phyloP scores from a whole-genome alignment of 805 yeast species.

The Starmerella scarabaei region DNA sequence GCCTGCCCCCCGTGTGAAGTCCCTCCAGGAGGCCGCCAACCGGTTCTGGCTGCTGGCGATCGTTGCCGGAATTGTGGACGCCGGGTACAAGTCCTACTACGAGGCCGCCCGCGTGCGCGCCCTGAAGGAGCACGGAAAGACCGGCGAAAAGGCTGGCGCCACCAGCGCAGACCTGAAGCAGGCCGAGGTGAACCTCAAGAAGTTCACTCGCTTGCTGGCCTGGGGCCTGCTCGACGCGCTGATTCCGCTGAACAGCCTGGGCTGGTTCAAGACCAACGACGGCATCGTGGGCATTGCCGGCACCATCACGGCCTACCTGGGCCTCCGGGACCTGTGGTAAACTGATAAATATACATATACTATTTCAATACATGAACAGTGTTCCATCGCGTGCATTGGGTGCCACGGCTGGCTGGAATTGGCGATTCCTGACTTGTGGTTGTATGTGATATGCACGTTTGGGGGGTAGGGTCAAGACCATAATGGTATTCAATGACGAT shows the following conservation, averaged over 20 bases:
- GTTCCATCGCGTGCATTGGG: no score
- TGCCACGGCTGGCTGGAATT: no score
- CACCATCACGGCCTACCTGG: conserved; percentile 63
- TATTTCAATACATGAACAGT: no score
- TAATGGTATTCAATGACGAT: conserved; percentile 39
- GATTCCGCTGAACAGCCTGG: conserved; percentile 60
- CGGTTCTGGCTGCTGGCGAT: conserved; percentile 66
- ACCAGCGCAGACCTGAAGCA: conserved; percentile 31
- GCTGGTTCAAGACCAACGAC: conserved; percentile 50
- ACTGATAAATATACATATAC: no score
- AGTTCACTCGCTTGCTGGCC: conserved; percentile 32
- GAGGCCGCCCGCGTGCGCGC: conserved; percentile 29
- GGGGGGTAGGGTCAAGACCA: not conserved
- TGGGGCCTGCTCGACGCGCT: conserved; percentile 68
- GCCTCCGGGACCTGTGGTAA: conserved; percentile 33
- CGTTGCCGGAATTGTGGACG: conserved; percentile 46
- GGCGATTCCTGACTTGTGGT: no score
- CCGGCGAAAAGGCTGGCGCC: conserved; percentile 29
- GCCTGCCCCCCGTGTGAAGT: conserved; percentile 17
- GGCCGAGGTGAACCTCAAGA: conserved; percentile 17
- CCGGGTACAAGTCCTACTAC: conserved; percentile 41
- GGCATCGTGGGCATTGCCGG: conserved; percentile 80
- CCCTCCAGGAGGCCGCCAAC: conserved; percentile 12
- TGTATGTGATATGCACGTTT: no score
- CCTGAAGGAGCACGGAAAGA: conserved; percentile 2